These are phyloP conservation scores for Suillus luteus DNA, from an alignment of 768 basidiomycete genomes.

Conservation along the genomic window DNA sequence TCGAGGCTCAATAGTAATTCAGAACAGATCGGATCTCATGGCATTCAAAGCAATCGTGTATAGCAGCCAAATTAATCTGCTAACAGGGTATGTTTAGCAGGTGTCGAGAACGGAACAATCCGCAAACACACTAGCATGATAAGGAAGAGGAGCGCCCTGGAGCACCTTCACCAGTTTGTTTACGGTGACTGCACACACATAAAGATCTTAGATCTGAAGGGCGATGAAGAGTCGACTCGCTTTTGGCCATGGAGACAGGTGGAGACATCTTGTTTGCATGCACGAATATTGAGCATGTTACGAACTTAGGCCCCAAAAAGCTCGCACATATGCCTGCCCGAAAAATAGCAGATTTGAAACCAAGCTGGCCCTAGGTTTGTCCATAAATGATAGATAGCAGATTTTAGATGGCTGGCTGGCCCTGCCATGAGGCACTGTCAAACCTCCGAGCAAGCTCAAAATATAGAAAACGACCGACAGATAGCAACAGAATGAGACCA, in stretches of 20 bases:
- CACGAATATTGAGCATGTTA: background rate
- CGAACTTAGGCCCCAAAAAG: background rate
- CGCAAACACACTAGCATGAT: background rate
- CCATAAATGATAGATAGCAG: no score
- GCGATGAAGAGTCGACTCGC: background rate
- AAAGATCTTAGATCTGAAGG: background rate
- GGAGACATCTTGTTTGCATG: background rate
- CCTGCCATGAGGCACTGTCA: no score
- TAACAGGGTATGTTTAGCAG: background rate
- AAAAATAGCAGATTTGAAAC: no score
- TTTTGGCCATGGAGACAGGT: background rate
- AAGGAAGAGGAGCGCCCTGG: background rate
- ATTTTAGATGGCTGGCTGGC: no score
- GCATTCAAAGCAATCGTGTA: background rate
- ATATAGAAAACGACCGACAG: no score
- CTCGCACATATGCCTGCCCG: no score
- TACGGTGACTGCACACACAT: background rate
- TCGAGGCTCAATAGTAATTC: background rate
- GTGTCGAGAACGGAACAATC: background rate
- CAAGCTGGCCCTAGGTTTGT: no score
- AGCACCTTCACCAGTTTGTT: background rate
- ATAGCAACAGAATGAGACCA: no score
- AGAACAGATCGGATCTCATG: background rate
- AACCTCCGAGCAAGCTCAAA: no score
- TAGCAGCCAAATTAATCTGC: background rate